These are phyloP conservation scores for Sporothrix dimorphospora DNA, from an alignment of 2,329 filamentous ascomycete genomes.

Conservation along the genomic window DNA sequence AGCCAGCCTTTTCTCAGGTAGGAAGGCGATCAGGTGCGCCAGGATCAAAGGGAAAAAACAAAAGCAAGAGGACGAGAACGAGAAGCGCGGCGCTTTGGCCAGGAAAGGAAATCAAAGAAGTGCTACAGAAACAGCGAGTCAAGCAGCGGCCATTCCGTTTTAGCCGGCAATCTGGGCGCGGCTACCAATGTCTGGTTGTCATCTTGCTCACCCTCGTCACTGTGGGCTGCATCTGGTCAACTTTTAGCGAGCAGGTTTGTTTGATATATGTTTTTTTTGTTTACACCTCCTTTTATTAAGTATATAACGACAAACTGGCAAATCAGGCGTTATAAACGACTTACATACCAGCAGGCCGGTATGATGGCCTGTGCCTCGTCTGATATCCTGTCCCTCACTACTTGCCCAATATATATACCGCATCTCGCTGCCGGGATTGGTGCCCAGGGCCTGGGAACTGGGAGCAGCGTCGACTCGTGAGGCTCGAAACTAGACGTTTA, in stretches of 20 bases:
- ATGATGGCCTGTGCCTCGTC: constrained; percentile 7
- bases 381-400: background rate
- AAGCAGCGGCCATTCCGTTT: background rate
- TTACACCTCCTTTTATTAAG: background rate
- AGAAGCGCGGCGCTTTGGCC: background rate
- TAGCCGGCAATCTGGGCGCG: background rate
- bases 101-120: background rate
- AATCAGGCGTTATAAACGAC: background rate
- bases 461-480: background rate
- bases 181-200: background rate
- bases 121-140: background rate
- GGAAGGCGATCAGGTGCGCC: background rate
- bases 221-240: background rate
- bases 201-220: background rate
- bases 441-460: background rate
- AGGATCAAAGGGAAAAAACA: background rate
- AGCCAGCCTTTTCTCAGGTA: background rate
- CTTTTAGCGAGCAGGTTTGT: too few species aligned
- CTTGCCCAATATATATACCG: background rate
- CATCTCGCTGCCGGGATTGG: background rate
- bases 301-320: background rate
- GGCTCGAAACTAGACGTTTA: background rate
- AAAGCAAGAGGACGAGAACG: background rate
- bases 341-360: background rate
- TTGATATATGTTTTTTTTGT: background rate